A percentile compares a stretch with the other conserved stretches of the same genome.
Evolutionary conservation across 345 rosid species (phyloP).

Genomic region (Acer campestre): DNA sequence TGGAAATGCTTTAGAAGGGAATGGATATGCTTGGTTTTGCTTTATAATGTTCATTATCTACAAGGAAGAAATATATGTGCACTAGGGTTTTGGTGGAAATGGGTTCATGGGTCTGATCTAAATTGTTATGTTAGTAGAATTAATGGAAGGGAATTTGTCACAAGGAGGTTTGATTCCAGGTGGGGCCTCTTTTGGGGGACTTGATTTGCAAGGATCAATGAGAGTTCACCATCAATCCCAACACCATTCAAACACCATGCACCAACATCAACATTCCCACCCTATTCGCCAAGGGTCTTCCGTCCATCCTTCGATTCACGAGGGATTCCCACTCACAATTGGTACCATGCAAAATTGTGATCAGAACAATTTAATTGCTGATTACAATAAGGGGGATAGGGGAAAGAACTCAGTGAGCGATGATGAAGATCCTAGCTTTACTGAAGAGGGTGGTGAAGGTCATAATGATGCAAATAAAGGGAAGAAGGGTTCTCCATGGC

Average conservation of each 20-base stretch:
- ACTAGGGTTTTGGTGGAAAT: slow-evolving; percentile 24
- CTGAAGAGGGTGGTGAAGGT: slow-evolving; percentile 69
- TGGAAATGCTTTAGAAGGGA: slow-evolving; percentile 9
- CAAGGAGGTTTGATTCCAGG: slow-evolving; percentile 73
- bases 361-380: slow-evolving; percentile 43
- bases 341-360: slow-evolving; percentile 65
- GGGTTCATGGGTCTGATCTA: slow-evolving; percentile 22
- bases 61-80: not conserved
- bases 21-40: slow-evolving; percentile 23
- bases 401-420: slow-evolving; percentile 70
- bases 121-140: not conserved
- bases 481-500: slow-evolving; percentile 82
- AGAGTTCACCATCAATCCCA: slow-evolving; percentile 59
- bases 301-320: slow-evolving; percentile 45
- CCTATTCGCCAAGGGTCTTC: slow-evolving; percentile 48
- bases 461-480: slow-evolving; percentile 53
- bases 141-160: slow-evolving; percentile 72
- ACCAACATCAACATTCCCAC: slow-evolving; percentile 57
- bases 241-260: slow-evolving; percentile 45
- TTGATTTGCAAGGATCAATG: slow-evolving; percentile 70
- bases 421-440: slow-evolving; percentile 81
- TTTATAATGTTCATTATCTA: not conserved
- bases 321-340: slow-evolving; percentile 73
- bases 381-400: slow-evolving; percentile 59
- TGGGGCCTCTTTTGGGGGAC: slow-evolving; percentile 64